Evolutionary conservation across 176 grass and related monocot genomes (phyloP), one percentile per base, ranked within the genome.

Genomic region (Oryza glumipatula): DNA sequence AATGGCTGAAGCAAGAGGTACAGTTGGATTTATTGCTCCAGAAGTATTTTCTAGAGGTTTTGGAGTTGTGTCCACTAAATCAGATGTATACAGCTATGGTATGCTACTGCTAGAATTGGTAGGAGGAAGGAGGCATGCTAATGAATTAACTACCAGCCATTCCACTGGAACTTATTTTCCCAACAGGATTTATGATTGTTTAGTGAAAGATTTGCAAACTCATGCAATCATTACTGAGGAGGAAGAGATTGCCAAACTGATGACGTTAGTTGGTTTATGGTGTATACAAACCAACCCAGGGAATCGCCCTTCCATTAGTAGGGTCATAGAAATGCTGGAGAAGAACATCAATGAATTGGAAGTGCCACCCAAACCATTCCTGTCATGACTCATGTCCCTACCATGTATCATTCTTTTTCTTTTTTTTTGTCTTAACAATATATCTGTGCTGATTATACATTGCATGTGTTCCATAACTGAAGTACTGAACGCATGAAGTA

Each of bases 71-170:
- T 92, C 93, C 0, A 84, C 84, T 7, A 92, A 92, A 35, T 92
- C 88, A 14, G 93, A 95, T 30, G 90, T 92, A 9, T 95, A 95
- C 22, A 92, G 93, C 48, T 95, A 92, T 77, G 93, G 90, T 54
- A 95, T 90, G 88, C 67, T 95, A 87, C n/a, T 91, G 0, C 16
- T 94, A 67, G 86, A 89, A 36, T 91, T 94, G 78, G 86, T 89
- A 19, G 85, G 85, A 49, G 85, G 87, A 15, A 72, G 85, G 65
- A 83, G 28, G 35, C 82, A 87, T n/a, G 3, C 12, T 24, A 76
- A 82, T 35, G 51, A 32, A 33, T 24, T 24, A 26, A 70, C 19
- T 61, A 74, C 19, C 3, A 68, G 58, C 7, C 79, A 74, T 30
- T 80, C 87, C 3, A 88, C 78, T 43, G 82, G 84, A 73, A 46